phyloP scores from a whole-genome alignment of 305 asterid genomes.

The Fraxinus latifolia region DNA sequence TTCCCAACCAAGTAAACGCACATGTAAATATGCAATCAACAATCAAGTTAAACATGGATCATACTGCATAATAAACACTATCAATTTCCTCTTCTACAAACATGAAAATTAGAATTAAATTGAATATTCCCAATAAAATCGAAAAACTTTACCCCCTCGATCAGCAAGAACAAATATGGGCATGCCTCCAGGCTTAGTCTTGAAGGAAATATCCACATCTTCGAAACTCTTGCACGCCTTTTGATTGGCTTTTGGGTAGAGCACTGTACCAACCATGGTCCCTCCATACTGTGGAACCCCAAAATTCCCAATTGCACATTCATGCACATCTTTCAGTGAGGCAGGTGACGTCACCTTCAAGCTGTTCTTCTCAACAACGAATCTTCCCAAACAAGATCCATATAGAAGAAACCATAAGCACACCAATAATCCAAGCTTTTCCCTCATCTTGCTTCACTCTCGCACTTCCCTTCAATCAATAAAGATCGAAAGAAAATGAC shows the following conservation, averaged over 20 bases:
- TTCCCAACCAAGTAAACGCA: slow-evolving; percentile 5
- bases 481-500: slow-evolving; percentile 12
- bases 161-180: slow-evolving; percentile 82
- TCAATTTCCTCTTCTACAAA: slow-evolving; percentile 3
- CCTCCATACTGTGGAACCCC: slow-evolving; percentile 98
- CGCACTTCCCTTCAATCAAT: slow-evolving; percentile 21
- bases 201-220: slow-evolving; percentile 49
- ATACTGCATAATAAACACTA: background rate
- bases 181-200: slow-evolving; percentile 76
- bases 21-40: background rate
- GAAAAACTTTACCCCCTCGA: slow-evolving; percentile 67
- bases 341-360: slow-evolving; percentile 76
- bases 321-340: slow-evolving; percentile 60
- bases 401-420: slow-evolving; percentile 42
- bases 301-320: slow-evolving; percentile 95
- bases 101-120: background rate
- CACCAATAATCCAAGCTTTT: slow-evolving; percentile 34
- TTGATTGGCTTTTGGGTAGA: slow-evolving; percentile 72
- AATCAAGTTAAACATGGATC: slow-evolving; percentile 4
- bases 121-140: background rate
- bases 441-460: slow-evolving; percentile 43
- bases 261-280: slow-evolving; percentile 67
- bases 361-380: slow-evolving; percentile 94
- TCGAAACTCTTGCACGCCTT: slow-evolving; percentile 61
- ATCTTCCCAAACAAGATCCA: slow-evolving; percentile 67